Base-by-base conservation (phyloP, 179 eudicot genomes). In the Beta macrorhiza region DNA sequence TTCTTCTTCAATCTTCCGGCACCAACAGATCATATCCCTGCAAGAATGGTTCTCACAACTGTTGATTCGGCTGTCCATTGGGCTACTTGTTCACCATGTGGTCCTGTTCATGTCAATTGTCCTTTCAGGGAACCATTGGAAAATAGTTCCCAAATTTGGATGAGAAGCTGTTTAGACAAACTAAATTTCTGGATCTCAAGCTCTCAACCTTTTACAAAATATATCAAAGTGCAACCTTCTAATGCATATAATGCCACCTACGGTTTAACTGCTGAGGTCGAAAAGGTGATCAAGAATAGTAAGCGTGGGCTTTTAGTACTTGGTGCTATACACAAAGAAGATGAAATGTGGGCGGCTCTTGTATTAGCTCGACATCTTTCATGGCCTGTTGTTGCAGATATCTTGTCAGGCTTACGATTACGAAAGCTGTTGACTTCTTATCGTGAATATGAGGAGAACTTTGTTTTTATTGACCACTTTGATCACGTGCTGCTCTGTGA, bases 81-180 rank as follows among this genome's bases (percentile, higher is more conserved):
- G 87, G 91, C 99, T 77, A 92, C 93, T 70, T 84, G 85, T 79
- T 79, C 94, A 73, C 98, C 99, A 15, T 65, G 47, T 81, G 99
- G 99, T 56, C 98, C 99, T 68, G 94, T 91, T 85, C 99, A 96
- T 82, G 82, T 96, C 84, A 96, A 96, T 85, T 96, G 97, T 81
- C 87, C 91, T 74, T 94, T 90, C 82, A 90, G 99, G 82, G 99
- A 96, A 82, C 99, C 99, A 25, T 77, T 96, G 80, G 97, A 89
- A 57, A 91, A 86, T 81, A 87, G 87, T 84, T 82, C 87, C 77
- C 79, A 57, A 61, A 71, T 51, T 42, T 94, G 98, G 98, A 81
- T 62, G 45, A 82, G 75, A 76, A 88, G 88, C 81, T 90, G 96
- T 88, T 84, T 94, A 75, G 86, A 87, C 78, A 92, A 93, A 87